Evolutionary conservation across 192 early-diverging fungal genomes (phyloP).

Genomic region (Rhizophagus clarus): DNA sequence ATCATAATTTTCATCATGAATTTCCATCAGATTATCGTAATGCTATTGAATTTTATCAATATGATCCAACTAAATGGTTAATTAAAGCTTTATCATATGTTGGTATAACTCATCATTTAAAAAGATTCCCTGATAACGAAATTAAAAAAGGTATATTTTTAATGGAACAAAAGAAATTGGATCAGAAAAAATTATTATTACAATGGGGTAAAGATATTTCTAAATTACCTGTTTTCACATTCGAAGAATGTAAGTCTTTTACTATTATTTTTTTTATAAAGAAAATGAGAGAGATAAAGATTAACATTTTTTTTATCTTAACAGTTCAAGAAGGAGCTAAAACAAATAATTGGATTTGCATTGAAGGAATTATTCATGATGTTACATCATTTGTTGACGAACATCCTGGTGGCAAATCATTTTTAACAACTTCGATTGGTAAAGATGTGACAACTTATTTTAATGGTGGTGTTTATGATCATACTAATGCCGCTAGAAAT

Average conservation of each 20-base stretch:
- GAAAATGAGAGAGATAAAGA: too few relatives aligned
- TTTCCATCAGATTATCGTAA: conserved; percentile 90
- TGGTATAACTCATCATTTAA: conserved; percentile 75
- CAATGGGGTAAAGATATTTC: conserved; percentile 76
- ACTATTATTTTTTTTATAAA: background rate
- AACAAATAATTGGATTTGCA: conserved; percentile 74
- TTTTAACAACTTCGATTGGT: conserved; percentile 76
- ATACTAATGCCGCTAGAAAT: conserved; percentile 92
- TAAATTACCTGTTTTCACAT: conserved; percentile 68
- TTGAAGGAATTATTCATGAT: conserved; percentile 87
- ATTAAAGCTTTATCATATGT: conserved; percentile 61
- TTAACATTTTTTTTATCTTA: background rate
- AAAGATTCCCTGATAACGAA: conserved; percentile 82
- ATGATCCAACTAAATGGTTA: conserved; percentile 89
- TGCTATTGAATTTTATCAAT: conserved; percentile 78
- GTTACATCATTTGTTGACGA: conserved; percentile 83
- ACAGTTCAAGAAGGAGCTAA: conserved; percentile 49
- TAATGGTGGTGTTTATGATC: conserved; percentile 94
- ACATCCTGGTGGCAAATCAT: conserved; percentile 87
- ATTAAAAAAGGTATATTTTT: conserved; percentile 75
- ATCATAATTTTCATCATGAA: conserved; percentile 91
- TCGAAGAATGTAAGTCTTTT: conserved; percentile 61
- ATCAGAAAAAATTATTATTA: conserved; percentile 59
- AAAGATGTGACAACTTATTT: conserved; percentile 90
- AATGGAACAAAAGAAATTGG: conserved; percentile 86